A percentile compares a stretch with the other conserved stretches of the same genome.
phyloP scores from a whole-genome alignment of 163 green algal genomes.

The Chlamydomonas reinhardtii region DNA sequence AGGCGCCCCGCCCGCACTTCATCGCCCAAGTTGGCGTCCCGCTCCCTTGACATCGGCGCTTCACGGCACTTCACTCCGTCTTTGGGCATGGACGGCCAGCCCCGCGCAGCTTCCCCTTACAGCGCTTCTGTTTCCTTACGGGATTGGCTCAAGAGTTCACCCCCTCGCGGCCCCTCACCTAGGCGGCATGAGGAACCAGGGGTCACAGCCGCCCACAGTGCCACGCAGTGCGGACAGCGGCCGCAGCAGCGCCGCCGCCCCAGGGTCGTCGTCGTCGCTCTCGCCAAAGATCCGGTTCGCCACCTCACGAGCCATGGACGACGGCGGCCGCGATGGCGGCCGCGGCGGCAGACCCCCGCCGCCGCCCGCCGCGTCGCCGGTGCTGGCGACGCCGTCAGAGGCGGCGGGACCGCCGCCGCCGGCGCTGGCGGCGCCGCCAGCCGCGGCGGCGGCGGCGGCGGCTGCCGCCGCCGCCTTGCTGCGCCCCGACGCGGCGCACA shows the following conservation, averaged over 20 bases:
- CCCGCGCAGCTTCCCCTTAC: no score
- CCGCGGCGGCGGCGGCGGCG: slow-evolving; percentile 3
- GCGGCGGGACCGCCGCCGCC: background rate
- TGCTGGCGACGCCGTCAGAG: slow-evolving; percentile 7
- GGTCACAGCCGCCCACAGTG: background rate
- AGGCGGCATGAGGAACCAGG: slow-evolving; percentile 27
- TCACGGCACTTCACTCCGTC: no score
- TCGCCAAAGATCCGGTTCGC: slow-evolving; percentile 48
- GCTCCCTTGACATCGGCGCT: no score
- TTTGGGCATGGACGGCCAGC: no score
- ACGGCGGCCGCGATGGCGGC: slow-evolving; percentile 15
- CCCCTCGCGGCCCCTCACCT: background rate
- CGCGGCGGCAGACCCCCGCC: slow-evolving; percentile 6
- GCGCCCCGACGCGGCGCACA: slow-evolving; percentile 26
- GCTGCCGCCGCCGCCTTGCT: background rate
- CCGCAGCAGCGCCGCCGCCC: background rate
- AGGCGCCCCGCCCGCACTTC: no score
- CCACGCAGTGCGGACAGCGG: slow-evolving; percentile 12
- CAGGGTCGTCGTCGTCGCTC: slow-evolving; percentile 16
- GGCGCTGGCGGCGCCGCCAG: background rate
- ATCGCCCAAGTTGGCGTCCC: no score
- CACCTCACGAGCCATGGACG: slow-evolving; percentile 38
- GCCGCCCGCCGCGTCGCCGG: background rate
- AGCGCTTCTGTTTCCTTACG: no score
- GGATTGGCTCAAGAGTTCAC: background rate